phyloP scores from a whole-genome alignment of 2,329 filamentous ascomycete genomes.

The Aspergillus thermomutatus region DNA sequence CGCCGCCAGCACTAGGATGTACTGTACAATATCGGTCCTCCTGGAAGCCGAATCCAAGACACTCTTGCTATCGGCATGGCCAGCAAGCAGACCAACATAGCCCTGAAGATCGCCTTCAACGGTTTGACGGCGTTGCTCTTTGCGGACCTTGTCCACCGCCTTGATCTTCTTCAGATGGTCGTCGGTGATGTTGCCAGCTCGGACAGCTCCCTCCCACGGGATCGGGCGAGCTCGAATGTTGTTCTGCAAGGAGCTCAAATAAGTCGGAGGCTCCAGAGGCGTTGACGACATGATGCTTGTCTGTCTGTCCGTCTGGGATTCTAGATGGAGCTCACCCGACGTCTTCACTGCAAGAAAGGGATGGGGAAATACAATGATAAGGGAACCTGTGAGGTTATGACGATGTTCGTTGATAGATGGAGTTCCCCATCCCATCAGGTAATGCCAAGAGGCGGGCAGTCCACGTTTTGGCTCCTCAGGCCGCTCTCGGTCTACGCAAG shows the following conservation, averaged over 20 bases:
- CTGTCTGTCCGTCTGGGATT: background rate
- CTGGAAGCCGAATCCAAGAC: conserved; percentile 83
- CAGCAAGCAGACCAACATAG: conserved; percentile 77
- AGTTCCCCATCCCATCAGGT: conserved; percentile 1
- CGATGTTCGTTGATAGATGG: background rate
- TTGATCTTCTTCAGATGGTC: conserved; percentile 93
- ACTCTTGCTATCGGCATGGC: conserved; percentile 61
- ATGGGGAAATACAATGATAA: background rate
- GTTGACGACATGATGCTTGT: conserved; percentile 48
- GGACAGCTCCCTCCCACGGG: conserved; percentile 94
- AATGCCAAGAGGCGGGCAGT: background rate
- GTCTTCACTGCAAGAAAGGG: background rate
- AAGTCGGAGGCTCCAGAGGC: conserved; percentile 89
- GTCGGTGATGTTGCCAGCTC: conserved; percentile 90
- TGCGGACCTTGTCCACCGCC: conserved; percentile 92
- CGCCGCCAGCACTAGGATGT: conserved; percentile 82
- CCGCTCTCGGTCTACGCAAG: background rate
- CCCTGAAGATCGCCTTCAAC: conserved; percentile 76
- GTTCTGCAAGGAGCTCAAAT: conserved; percentile 84
- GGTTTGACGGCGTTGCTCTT: conserved; percentile 79
- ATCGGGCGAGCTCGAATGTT: conserved; percentile 96
- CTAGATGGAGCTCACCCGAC: conserved; percentile 7
- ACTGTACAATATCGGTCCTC: conserved; percentile 87
- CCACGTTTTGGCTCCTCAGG: background rate
- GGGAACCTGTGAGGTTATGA: background rate